Base-by-base conservation (phyloP, 2,329 filamentous ascomycete genomes). In the Neofusicoccum umdonicola region DNA sequence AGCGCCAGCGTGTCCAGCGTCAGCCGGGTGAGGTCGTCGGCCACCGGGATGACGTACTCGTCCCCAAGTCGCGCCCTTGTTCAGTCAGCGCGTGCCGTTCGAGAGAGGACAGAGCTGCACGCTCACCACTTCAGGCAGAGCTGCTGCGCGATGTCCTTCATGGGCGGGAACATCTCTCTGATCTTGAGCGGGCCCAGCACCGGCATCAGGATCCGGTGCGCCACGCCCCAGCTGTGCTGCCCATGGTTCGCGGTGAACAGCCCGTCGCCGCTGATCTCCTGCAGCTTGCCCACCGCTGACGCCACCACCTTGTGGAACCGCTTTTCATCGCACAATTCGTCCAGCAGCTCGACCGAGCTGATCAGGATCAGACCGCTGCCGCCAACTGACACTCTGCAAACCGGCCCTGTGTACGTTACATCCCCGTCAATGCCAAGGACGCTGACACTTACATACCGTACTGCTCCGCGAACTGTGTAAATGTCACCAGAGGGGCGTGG, bases 151-250 rank as follows among this genome's bases (percentile, higher is more conserved):
- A 91, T 86, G 68, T 91, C 89, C 51, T 75, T 71, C 74, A 75
- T 76, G 69, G 78, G 77, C 66, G 84, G 81, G 67, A 89, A 91
- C 89, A 91, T 91, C 63, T 77, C 79, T 39, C 85, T 82, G 69
- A 92, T 91, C 1, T 84, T 82, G 22, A 91, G 74, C 0, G 89
- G 89, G 0, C 89, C 89, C 72, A 92, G 90, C 2, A 87, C 88
- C 0, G 89, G 88, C 70, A 89, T 83, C 62, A 92, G 78, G 15
- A 88, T 78, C 19, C 87, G 79, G 70, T 91, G 85, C 34, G 90
- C 89, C 67, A 89, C 83, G 31, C 83, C 86, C 66, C 66, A 68
- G 22, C 67, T 66, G 15, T 62, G 74, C 39, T 77, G 74, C 64
- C 80, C 73, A 1, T 74, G 72, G 12, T 72, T 71, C 2, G 78